A percentile compares a stretch with the other conserved stretches of the same genome.
Conservation (phyloP, 257 asterid species). For the Echites panduratus region DNA sequence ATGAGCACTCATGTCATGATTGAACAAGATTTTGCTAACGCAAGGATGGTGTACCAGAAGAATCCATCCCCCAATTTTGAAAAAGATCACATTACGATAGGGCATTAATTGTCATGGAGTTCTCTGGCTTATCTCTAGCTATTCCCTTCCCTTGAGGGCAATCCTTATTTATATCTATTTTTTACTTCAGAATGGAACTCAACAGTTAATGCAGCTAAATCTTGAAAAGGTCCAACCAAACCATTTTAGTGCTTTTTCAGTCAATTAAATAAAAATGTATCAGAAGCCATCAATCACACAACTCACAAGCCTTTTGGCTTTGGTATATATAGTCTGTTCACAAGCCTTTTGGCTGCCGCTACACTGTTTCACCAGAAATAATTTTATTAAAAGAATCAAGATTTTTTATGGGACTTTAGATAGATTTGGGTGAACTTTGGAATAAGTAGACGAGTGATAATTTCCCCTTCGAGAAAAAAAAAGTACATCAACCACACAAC, state of each 20-base stretch:
- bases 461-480: constrained; percentile 32
- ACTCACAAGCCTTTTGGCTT: background rate
- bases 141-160: background rate
- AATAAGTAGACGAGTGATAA: constrained; percentile 21
- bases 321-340: background rate
- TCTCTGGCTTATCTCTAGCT: background rate
- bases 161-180: too few species aligned
- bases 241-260: constrained; percentile 7
- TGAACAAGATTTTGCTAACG: too few species aligned
- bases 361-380: background rate
- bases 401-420: background rate
- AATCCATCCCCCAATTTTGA: too few species aligned
- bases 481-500: constrained; percentile 20
- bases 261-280: background rate
- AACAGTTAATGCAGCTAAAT: constrained; percentile 5
- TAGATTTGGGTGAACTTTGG: constrained; percentile 6
- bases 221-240: background rate
- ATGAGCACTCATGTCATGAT: too few species aligned
- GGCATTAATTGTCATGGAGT: background rate
- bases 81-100: background rate
- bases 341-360: background rate
- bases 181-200: background rate
- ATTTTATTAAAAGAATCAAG: background rate
- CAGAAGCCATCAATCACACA: constrained; percentile 12
- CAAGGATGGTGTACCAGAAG: too few species aligned